Percentiles rank a stretch among this genome's conserved stretches.
Conservation (phyloP, 441 rosid species). For the Syzygium syzygioides region DNA sequence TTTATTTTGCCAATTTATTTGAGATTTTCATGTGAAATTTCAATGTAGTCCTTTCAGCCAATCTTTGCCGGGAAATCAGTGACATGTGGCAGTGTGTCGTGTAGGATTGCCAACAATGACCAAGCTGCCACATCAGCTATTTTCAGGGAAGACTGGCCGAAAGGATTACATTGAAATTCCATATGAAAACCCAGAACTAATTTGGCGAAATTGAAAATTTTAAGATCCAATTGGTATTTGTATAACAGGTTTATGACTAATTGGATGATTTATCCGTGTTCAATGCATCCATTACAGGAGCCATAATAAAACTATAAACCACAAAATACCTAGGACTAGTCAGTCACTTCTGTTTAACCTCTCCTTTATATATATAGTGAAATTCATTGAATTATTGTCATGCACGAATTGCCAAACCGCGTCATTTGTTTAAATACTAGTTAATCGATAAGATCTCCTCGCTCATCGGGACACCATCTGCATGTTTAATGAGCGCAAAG, state of each 20-base stretch:
- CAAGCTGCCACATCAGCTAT: too few relatives aligned
- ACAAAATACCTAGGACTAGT: background rate
- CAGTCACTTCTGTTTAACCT: background rate
- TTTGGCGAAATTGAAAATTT: too few relatives aligned
- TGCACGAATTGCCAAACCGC: background rate
- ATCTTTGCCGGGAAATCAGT: background rate
- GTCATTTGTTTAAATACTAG: background rate
- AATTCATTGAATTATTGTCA: background rate
- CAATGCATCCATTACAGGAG: background rate
- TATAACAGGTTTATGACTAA: too few relatives aligned
- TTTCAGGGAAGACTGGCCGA: rapidly evolving
- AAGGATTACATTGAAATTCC: too few relatives aligned
- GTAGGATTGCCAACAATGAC: too few relatives aligned
- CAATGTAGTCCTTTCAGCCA: background rate
- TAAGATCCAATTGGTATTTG: too few relatives aligned
- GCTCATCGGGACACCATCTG: background rate
- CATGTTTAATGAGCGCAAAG: background rate
- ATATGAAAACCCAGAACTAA: too few relatives aligned
- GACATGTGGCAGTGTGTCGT: background rate
- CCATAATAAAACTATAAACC: background rate
- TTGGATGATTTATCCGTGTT: background rate
- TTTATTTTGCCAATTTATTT: background rate
- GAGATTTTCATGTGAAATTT: background rate
- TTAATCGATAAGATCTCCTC: background rate
- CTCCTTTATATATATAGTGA: too few relatives aligned